Base-by-base conservation (phyloP, 1,284 basidiomycete species). In the Naganishia liquefaciens region DNA sequence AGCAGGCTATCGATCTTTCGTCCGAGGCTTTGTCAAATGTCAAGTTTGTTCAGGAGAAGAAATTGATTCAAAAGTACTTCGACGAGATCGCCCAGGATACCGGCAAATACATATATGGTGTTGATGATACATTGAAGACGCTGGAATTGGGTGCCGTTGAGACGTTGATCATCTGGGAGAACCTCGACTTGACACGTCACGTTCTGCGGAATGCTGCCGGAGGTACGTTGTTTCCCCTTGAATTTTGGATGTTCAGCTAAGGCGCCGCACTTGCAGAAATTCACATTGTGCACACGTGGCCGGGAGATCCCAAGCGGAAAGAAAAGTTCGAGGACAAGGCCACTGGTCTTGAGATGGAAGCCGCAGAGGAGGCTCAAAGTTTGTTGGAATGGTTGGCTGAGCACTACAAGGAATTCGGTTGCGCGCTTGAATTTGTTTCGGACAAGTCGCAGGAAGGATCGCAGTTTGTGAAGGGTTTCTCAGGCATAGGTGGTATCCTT, bases 21-120 rank as follows among this genome's bases (percentile, higher is more conserved):
- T 90, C 92, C 2, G 95, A 99, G 79, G 91, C 93, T 6, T 86
- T 99, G 28, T 88, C 91, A 50, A 98, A 98, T 78, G 96, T 99
- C 83, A 99, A 99, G 79, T 99, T 99, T 72, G 93, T 99, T 19
- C 95, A 99, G 80, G 95, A 99, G 84, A 99, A 99, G 84, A 89
- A 84, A 78, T 86, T 97, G 50, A 96, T 97, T 72, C 94, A 98
- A 77, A 92, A 87, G 77, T 67, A 66, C 52, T 55, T 99, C 80
- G 95, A 99, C 77, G 96, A 99, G 81, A 99, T 99, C 80, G 95
- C 93, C 69, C 90, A 92, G 77, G 95, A 99, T 77, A 95, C 93
- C 23, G 92, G 88, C 74, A 93, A 90, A 80, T 99, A 97, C 83
- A 98, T 95, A 81, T 99, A 97, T 77, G 96, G 95, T 80, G 86